Percentiles rank a stretch among this genome's conserved stretches.
These are phyloP conservation scores for Hypoxylon trugodes DNA, from an alignment of 495 filamentous ascomycete species.

Conservation along the genomic window DNA sequence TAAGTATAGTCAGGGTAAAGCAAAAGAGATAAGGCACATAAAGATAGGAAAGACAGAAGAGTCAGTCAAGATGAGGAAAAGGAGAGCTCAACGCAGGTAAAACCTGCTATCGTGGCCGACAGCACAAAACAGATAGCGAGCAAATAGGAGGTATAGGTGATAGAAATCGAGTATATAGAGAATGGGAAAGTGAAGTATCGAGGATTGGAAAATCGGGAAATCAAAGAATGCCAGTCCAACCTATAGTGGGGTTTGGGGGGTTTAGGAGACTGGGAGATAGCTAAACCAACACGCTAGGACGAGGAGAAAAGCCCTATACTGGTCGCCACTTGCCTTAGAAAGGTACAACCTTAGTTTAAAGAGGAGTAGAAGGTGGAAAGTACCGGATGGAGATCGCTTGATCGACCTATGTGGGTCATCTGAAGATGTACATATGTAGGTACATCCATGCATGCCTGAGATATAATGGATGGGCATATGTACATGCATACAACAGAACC, in stretches of 20 bases:
- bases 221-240: neutral
- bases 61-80: neutral
- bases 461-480: neutral
- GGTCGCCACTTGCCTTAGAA: neutral
- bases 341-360: no score
- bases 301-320: neutral
- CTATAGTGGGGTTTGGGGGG: neutral
- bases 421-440: no score
- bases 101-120: neutral
- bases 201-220: constrained; percentile 12
- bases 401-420: no score
- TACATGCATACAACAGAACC: no score
- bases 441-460: no score
- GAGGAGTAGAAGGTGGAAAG: no score
- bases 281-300: neutral
- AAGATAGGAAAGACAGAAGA: neutral
- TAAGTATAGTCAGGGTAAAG: neutral
- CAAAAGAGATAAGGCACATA: neutral
- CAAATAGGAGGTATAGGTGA: neutral
- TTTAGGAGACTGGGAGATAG: no score
- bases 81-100: neutral
- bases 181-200: constrained; percentile 7
- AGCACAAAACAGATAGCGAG: neutral
- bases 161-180: constrained; percentile 2
- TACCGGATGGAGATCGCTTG: no score